Evolutionary conservation across 139 green algal species (phyloP).

Genomic region (Mesostigma viride): DNA sequence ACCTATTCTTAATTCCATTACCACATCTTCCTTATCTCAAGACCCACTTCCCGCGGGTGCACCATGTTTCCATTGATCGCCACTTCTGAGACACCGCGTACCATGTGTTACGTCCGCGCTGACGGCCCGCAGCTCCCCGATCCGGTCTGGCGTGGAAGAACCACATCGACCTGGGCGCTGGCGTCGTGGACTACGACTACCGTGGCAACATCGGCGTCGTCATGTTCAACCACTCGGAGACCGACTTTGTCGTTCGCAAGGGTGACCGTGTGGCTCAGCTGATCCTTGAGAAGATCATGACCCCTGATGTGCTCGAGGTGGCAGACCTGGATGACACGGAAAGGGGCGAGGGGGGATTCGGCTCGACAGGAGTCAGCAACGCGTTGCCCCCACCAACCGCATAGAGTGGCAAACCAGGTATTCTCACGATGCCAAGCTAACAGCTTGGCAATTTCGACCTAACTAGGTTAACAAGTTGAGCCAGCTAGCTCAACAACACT

Average conservation of each 20-base stretch:
- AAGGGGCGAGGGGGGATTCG: constrained; percentile 80
- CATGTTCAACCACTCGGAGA: constrained; percentile 90
- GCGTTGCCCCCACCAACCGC: no score
- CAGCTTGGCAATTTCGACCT: no score
- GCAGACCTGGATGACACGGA: constrained; percentile 78
- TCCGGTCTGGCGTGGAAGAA: constrained; percentile 91
- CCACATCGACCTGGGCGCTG: constrained; percentile 90
- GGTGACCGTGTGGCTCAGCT: constrained; percentile 62
- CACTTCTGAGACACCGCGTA: no score
- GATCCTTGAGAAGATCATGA: constrained; percentile 87
- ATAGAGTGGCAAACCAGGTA: no score
- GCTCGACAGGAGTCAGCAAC: constrained; percentile 71
- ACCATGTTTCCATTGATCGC: not conserved
- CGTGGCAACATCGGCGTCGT: constrained; percentile 82
- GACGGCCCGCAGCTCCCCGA: constrained; percentile 50
- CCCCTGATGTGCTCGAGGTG: constrained; percentile 82
- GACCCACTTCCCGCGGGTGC: no score
- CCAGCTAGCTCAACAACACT: no score
- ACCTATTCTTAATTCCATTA: not conserved
- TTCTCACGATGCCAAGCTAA: no score
- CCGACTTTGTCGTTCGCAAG: constrained; percentile 51
- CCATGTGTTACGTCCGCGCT: not conserved
- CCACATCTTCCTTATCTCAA: not conserved
- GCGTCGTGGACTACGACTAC: constrained; percentile 97
- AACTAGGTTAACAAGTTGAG: no score